A percentile compares a stretch with the other conserved stretches of the same genome.
These are phyloP conservation scores for Prunus padus DNA, from an alignment of 306 rosid genomes.

Conservation along the genomic window DNA sequence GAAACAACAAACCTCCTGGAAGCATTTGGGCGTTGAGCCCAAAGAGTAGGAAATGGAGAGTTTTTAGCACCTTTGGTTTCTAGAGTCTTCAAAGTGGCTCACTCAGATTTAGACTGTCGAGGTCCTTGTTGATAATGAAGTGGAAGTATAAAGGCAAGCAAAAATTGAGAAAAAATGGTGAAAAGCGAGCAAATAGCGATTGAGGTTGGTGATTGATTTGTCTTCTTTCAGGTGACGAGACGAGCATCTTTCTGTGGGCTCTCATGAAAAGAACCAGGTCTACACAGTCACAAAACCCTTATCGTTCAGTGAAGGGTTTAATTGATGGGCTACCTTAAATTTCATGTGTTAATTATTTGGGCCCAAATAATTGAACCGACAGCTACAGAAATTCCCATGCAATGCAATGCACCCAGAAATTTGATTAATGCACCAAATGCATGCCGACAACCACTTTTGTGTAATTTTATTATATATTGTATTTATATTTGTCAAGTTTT, in stretches of 20 bases:
- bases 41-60: conserved; percentile 21
- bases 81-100: background rate
- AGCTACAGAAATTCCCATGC: too few species aligned
- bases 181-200: background rate
- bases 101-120: background rate
- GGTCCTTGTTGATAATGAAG: background rate
- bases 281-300: background rate
- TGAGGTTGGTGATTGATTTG: background rate
- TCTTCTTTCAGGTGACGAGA: background rate
- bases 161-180: background rate
- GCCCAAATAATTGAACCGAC: background rate
- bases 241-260: conserved; percentile 1
- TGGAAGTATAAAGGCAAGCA: background rate
- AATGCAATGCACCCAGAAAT: too few species aligned
- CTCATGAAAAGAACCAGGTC: background rate
- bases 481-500: too few species aligned
- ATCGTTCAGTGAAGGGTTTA: background rate
- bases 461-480: too few species aligned
- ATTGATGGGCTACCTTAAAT: background rate
- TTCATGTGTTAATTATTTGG: background rate
- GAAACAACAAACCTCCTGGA: conserved; percentile 7
- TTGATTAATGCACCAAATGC: too few species aligned
- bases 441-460: too few species aligned
- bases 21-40: conserved; percentile 31
- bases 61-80: background rate